Base-by-base conservation (phyloP, 2,329 filamentous ascomycete species). In the Mollisiaceae sp. region DNA sequence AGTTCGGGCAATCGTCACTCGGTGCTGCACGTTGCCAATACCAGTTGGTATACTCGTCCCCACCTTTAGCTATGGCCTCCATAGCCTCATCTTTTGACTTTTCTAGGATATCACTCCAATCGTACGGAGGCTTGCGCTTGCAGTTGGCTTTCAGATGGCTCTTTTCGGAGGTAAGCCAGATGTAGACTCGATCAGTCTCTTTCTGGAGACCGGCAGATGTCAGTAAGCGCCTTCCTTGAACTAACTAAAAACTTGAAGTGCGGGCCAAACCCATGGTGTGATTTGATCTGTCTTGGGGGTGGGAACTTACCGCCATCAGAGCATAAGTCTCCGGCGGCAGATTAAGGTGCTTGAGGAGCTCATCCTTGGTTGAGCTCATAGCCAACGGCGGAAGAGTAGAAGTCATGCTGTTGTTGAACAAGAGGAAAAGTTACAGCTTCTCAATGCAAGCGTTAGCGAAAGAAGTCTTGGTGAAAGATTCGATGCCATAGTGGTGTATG, bases 351-450 rank as follows among this genome's bases (percentile, higher is more conserved):
- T 70, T 72, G 36, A 75, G 57, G 2, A 75, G 68, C 18, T 75
- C 73, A 35, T 75, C 74, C 50, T 76, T 76, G 9, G 71, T 75
- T 45, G 72, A 70, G 66, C 73, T 75, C 75, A 76, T 75, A 15
- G 73, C 66, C 20, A 76, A 66, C 41, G 72, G 59, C 12, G 63
- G 38, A 39, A 72, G 60, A 50, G 60, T 27, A 24, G n/a, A n/a
- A n/a, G 66, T 43, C 72, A 73, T 73, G 9, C 35, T 69, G 62
- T 15, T 39, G 50, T 15, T 39, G 50, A 59, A 11, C 22, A 54
- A n/a, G 11, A 32, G 50, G 6, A 27, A 14, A 32, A 12, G 2
- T 35, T 35, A 27, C 50, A 54, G 50, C 27, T 32, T 32, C 24
- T 54, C 50, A 35, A 35, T 24, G 14, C 14, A 54, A 27, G 50